These are phyloP conservation scores for Monosporascus sp. DNA, from an alignment of 2,329 filamentous ascomycete species.

Conservation along the genomic window DNA sequence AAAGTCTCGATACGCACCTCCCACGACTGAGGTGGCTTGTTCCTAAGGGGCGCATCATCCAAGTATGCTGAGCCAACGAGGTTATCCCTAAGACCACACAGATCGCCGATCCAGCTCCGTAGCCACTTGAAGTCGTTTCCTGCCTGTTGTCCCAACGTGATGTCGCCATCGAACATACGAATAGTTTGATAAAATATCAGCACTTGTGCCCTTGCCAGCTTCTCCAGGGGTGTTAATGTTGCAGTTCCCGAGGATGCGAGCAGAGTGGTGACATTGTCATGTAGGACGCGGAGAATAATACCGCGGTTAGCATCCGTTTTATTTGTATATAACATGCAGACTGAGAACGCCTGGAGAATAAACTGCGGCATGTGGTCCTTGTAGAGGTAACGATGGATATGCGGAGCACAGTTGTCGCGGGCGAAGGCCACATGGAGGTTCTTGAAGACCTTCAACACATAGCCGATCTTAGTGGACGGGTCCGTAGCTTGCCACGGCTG, in stretches of 20 bases:
- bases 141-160: slow-evolving; percentile 33
- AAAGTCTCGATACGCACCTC: slow-evolving; percentile 25
- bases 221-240: slow-evolving; percentile 28
- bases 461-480: slow-evolving; percentile 32
- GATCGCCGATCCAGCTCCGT: slow-evolving; percentile 31
- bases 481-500: slow-evolving; percentile 31
- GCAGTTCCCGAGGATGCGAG: slow-evolving; percentile 26
- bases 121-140: slow-evolving; percentile 34
- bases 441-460: slow-evolving; percentile 27
- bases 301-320: slow-evolving; percentile 32
- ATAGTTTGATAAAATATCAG: slow-evolving; percentile 36
- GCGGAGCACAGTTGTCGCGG: slow-evolving; percentile 32
- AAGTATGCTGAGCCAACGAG: slow-evolving; percentile 25
- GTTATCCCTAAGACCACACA: slow-evolving; percentile 28
- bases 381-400: slow-evolving; percentile 40
- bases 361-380: slow-evolving; percentile 31
- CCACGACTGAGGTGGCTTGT: slow-evolving; percentile 35
- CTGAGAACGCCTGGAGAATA: slow-evolving; percentile 35
- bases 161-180: slow-evolving; percentile 39
- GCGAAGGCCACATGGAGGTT: slow-evolving; percentile 30
- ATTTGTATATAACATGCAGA: slow-evolving; percentile 33
- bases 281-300: slow-evolving; percentile 34
- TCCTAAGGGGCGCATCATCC: slow-evolving; percentile 18
- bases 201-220: slow-evolving; percentile 39
- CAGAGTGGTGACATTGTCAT: slow-evolving; percentile 32